phyloP scores from a whole-genome alignment of 176 grass and related monocot species.

The Bothriochloa decipiens region DNA sequence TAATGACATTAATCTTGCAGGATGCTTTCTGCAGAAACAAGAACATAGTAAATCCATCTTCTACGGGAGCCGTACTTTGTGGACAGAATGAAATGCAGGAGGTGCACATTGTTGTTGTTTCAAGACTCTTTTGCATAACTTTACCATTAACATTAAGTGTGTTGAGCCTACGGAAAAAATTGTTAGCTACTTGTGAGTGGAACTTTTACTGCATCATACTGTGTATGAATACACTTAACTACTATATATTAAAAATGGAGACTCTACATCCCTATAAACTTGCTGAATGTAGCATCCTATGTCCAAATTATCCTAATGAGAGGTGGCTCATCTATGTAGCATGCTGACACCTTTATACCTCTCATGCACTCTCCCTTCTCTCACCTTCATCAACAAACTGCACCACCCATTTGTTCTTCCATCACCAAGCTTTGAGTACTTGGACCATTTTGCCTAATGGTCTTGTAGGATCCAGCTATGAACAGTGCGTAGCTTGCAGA shows the following conservation, averaged over 20 bases:
- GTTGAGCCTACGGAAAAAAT: not conserved
- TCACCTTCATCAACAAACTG: not conserved
- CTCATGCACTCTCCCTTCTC: not conserved
- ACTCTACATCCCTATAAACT: not conserved
- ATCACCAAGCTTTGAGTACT: not conserved
- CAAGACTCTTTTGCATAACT: not conserved
- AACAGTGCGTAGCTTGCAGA: not conserved
- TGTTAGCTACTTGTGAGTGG: slow-evolving; percentile 1
- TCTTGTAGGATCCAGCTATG: not conserved
- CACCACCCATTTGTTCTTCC: not conserved
- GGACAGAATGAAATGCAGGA: slow-evolving; percentile 76
- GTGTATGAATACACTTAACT: not conserved
- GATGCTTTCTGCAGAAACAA: slow-evolving; percentile 67
- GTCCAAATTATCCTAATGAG: not conserved
- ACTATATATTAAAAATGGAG: not conserved
- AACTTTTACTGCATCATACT: not conserved
- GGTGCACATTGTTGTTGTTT: slow-evolving; percentile 39
- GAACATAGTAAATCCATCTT: slow-evolving; percentile 58
- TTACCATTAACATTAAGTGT: not conserved
- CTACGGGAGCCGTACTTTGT: slow-evolving; percentile 75
- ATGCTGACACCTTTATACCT: not conserved
- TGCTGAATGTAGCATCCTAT: not conserved
- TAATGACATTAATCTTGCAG: slow-evolving; percentile 49
- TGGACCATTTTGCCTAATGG: not conserved
- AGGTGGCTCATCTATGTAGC: not conserved